Base-by-base conservation (phyloP, 2,329 filamentous ascomycete species). In the Sarocladium kiliense region DNA sequence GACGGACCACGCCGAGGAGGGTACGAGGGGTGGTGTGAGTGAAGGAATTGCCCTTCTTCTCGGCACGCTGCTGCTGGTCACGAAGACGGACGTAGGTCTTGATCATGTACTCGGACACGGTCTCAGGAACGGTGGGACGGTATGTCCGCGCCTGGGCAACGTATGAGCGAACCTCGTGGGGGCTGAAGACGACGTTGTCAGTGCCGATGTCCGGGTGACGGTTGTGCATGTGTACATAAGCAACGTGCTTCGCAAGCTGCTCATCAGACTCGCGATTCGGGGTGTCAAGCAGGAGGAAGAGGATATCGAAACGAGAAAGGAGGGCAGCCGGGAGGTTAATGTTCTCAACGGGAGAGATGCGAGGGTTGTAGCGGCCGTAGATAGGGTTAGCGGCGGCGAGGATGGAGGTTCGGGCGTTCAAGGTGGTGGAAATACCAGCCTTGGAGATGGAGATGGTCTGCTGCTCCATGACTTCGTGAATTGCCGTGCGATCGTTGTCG, bases 321-420 rank as follows among this genome's bases (percentile, higher is more conserved):
- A 99, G 84, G 19, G 94, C 94, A 18, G 94, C 94, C n/a, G 94
- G 94, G 39, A 99, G 85, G 72, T 99, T 99, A 74, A 99, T 99
- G 73, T 99, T 99, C 72, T 99, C 94, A 25, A 99, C 92, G 0
- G 94, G 94, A 1, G 93, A 97, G 64, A 99, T 88, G 60, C 91
- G 90, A 56, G 94, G 94, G 75, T 99, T 99, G 79, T 99, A 99
- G 59, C 94, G 90, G 60, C 94, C 94, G 66, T 99, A 99, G 41
- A 99, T 82, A 56, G 94, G 94, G 75, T 99, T 99, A 62, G 94
- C 94, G 19, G 94, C 94, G 18, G 94, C 93, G 16, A 99, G 83
- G 65, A 99, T 96, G 0, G 91, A 96, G 19, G 94, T 97, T 59
- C 94, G 87, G 21, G 94, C 94, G 69, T 99, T 99, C 57, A 99